These are phyloP conservation scores for Pythium pyrilobum DNA, from an alignment of 352 stramenopile genomes.

Conservation along the genomic window DNA sequence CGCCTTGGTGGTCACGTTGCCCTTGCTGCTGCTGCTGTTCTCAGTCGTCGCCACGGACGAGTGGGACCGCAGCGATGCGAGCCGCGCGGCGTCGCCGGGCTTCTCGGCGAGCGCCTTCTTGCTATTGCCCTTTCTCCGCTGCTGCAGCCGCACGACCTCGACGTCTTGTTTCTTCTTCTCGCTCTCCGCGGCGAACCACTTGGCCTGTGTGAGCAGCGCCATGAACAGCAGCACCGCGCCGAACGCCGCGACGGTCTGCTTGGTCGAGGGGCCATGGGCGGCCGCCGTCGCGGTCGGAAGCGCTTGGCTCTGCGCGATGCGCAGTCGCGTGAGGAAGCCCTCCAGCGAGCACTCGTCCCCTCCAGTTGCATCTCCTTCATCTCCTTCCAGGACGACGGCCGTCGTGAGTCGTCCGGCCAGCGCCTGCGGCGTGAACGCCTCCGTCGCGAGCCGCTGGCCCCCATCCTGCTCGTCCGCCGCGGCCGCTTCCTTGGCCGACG, in stretches of 20 bases:
- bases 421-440: slow-evolving; percentile 65
- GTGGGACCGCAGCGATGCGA: slow-evolving; percentile 3
- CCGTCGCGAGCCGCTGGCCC: background rate
- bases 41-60: too few relatives aligned
- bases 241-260: background rate
- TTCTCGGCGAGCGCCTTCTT: background rate
- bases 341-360: slow-evolving; percentile 6
- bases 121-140: background rate
- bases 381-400: slow-evolving; percentile 17
- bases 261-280: too few relatives aligned
- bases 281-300: background rate
- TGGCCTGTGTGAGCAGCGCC: slow-evolving; percentile 1
- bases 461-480: background rate
- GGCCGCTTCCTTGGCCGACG: background rate
- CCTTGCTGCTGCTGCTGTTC: background rate
- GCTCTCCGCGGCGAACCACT: slow-evolving; percentile 10
- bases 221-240: background rate
- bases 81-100: background rate
- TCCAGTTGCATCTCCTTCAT: background rate
- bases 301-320: background rate
- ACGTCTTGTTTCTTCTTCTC: background rate
- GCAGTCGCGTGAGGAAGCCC: background rate
- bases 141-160: background rate
- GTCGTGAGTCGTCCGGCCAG: slow-evolving; percentile 54
- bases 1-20: background rate